Evolutionary conservation across 23 red algal species (phyloP).

Genomic region (Gracilaria vermiculophylla): DNA sequence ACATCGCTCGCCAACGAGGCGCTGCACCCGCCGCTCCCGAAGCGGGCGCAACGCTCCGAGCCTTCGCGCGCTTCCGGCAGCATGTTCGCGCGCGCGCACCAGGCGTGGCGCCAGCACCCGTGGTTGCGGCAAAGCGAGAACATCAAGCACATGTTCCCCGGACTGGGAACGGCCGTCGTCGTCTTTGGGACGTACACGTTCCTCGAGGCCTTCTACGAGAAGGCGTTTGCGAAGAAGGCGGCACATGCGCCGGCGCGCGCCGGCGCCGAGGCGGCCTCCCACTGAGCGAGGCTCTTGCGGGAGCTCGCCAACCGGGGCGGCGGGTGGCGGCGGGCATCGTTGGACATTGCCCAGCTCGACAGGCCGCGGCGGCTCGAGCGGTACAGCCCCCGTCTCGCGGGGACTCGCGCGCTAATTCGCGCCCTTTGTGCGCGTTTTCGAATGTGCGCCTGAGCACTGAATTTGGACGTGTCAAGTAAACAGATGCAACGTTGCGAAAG

Average conservation of each 20-base stretch:
- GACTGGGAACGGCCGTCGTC: conserved; percentile 46
- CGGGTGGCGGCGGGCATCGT: no score
- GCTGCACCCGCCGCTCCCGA: no score
- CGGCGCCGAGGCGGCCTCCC: not conserved
- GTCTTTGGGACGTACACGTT: conserved; percentile 56
- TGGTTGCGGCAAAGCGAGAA: conserved; percentile 57
- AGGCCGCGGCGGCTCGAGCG: no score
- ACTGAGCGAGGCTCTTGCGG: no score
- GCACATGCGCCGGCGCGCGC: conserved; percentile 19
- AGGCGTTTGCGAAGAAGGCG: conserved; percentile 28
- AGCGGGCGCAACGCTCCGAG: no score
- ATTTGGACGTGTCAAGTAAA: not conserved
- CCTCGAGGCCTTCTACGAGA: conserved; percentile 61
- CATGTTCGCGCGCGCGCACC: conserved; percentile 55
- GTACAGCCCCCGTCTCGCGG: no score
- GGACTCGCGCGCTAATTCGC: no score
- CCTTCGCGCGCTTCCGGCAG: no score
- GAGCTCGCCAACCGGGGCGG: no score
- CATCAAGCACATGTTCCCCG: conserved; percentile 29
- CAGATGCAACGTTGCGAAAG: not conserved
- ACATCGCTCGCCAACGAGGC: no score
- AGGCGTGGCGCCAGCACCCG: conserved; percentile 47
- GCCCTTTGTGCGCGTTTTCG: not conserved
- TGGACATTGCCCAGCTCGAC: no score
- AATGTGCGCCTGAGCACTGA: not conserved